Evolutionary conservation across 148 eudicot species (phyloP), one percentile per base, ranked within the genome.

Genomic region (Chenopodium suecicum): DNA sequence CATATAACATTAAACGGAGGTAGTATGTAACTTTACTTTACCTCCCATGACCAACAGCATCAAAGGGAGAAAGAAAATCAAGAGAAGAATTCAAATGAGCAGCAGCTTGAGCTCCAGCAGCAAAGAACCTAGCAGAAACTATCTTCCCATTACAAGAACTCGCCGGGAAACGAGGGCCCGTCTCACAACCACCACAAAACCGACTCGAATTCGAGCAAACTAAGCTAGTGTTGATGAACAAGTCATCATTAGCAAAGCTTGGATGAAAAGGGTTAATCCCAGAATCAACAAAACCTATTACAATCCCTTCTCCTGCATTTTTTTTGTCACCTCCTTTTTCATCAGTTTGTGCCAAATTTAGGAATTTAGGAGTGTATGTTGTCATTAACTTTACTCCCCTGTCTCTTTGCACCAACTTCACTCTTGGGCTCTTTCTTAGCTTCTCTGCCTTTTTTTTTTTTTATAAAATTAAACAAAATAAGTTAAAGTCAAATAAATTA

Each of bases 41-140:
- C 99, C 99, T 94, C 73, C 99, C 99, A 88, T 97, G 99, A 71
- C 99, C 99, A 72, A 86, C 97, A 22, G 94, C 93, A 90, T 97
- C 99, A 90, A 85, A 92, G 7, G 98, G 98, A 19, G 99, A 97
- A 27, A 92, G 88, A 71, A 94, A 86, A 78, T 97, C 99, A 1
- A 86, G 72, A 1, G 97, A 88, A 56, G 92, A 76, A 89, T 97
- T 89, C 63, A 97, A 94, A 52, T 79, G 70, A n/a, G 90, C 86
- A 60, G 85, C 89, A 23, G 95, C 94, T 80, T 87, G 89, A 73
- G 97, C 98, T 63, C 99, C 99, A 67, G 90, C 83, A 54, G 98
- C 86, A 75, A 94, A 94, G 86, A 85, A 97, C 88, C 93, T 87
- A 1, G 98, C 99, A 2, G 95, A 90, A 54, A 92, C 86, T 11